Evolutionary conservation across 495 filamentous ascomycete species (phyloP).

Genomic region (Penicillium paradoxum): DNA sequence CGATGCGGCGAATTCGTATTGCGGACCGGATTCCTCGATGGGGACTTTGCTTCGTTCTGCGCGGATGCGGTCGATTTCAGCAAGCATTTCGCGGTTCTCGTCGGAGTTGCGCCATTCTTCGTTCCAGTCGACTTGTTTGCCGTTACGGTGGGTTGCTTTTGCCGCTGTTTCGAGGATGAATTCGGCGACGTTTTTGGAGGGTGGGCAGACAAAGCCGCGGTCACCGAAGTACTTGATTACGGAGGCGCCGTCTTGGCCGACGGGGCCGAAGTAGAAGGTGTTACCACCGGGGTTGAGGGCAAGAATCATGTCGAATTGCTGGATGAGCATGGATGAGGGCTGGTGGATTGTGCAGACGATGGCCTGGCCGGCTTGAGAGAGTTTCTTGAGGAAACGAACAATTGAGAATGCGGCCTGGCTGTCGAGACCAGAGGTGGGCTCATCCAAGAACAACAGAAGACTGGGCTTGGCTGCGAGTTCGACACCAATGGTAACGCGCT

Average conservation of each 20-base stretch:
- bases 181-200: conserved; percentile 73
- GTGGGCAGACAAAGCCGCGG: conserved; percentile 55
- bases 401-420: conserved; percentile 80
- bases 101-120: conserved; percentile 65
- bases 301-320: conserved; percentile 73
- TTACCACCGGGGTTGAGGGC: conserved; percentile 66
- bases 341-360: conserved; percentile 84
- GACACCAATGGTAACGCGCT: conserved; percentile 83
- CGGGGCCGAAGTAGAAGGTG: conserved; percentile 69
- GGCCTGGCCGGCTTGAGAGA: conserved; percentile 68
- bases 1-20: conserved; percentile 61
- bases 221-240: conserved; percentile 65
- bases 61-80: conserved; percentile 59
- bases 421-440: conserved; percentile 80
- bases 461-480: conserved; percentile 85
- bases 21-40: conserved; percentile 28
- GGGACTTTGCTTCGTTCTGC: conserved; percentile 49
- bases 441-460: conserved; percentile 75
- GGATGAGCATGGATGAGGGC: conserved; percentile 63
- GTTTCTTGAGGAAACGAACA: conserved; percentile 77
- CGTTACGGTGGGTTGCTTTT: conserved; percentile 48
- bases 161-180: conserved; percentile 80
- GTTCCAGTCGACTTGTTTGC: conserved; percentile 60
- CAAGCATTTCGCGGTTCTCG: conserved; percentile 44
- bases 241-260: conserved; percentile 57